Base-by-base conservation (phyloP, 805 yeast genomes). In the Candida jianshihensis region DNA sequence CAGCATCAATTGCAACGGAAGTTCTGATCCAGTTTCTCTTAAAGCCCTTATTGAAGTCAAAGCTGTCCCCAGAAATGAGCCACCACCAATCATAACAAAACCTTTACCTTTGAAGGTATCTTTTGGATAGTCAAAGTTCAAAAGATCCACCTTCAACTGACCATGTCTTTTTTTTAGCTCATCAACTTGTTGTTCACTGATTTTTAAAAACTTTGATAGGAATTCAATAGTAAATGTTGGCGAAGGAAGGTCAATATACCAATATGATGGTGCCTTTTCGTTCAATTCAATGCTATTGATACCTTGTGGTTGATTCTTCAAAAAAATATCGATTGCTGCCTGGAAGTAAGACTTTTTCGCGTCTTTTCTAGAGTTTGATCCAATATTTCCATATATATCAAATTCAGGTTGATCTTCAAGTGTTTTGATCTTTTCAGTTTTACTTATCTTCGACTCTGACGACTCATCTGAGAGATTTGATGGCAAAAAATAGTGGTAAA, bases 1-100 rank as follows among this genome's bases (percentile, higher is more conserved):
- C 12, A 71, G 49, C 42, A 70, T 55, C 15, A 71, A 41, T 46
- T 71, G 74, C 4, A 70, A 51, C 1, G 74, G 74, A 15, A 69
- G 48, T 26, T 47, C 46, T 0, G 73, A 61, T 0, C 73, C 74
- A 7, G 66, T 41, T 33, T 60, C 61, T 32, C 76, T 53, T 9
- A 70, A 45, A 4, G 64, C 56, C 38, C 59, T 53, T 15, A 69
- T 55, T 0, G 71, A 54, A 4, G 66, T 40, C 30, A 63, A 52
- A 1, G 68, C 57, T 21, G 61, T 57, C 57, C 73, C 68, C 16
- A 70, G 55, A 43, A 61, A 67, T 15, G 55, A 37, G 2, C 69
- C 70, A 33, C 73, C 74, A 17, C 71, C 73, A 31, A 68, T 51
- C 50, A 65, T 59, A 2, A 64, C 70, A 10, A 52, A 46, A 27